Evolutionary conservation across 768 basidiomycete genomes (phyloP).

Genomic region (Suillus placidus): DNA sequence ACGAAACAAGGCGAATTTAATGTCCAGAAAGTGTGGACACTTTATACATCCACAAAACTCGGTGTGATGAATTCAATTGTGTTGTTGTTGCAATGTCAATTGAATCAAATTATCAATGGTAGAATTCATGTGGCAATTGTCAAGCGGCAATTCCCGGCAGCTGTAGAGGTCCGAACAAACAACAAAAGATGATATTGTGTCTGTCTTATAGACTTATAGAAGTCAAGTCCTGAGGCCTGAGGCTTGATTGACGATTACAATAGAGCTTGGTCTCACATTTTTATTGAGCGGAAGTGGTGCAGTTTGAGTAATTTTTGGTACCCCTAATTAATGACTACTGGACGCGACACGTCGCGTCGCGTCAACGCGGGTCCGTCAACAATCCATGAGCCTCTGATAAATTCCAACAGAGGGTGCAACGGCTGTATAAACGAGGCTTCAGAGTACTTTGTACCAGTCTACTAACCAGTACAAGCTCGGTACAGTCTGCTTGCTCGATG

Average conservation of each 20-base stretch:
- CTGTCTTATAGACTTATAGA: background rate
- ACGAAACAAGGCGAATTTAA: background rate
- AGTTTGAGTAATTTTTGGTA: background rate
- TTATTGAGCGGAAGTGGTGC: background rate
- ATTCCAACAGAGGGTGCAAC: background rate
- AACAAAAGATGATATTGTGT: background rate
- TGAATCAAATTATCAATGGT: background rate
- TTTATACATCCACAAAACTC: background rate
- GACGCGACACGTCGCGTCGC: conserved; percentile 1
- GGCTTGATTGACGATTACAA: background rate
- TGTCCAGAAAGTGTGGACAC: background rate
- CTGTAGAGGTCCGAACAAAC: background rate
- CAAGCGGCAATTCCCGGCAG: background rate
- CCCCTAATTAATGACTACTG: background rate
- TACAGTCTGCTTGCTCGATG: background rate
- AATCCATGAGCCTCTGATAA: background rate
- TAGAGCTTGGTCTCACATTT: background rate
- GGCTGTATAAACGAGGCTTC: background rate
- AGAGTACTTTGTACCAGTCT: background rate
- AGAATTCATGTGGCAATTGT: background rate
- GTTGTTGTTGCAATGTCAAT: background rate
- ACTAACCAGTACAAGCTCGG: background rate
- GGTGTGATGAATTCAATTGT: background rate
- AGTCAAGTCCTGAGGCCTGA: background rate
- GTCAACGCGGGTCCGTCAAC: background rate